Conservation (phyloP, 805 yeast species). For the Candida ortonii region DNA sequence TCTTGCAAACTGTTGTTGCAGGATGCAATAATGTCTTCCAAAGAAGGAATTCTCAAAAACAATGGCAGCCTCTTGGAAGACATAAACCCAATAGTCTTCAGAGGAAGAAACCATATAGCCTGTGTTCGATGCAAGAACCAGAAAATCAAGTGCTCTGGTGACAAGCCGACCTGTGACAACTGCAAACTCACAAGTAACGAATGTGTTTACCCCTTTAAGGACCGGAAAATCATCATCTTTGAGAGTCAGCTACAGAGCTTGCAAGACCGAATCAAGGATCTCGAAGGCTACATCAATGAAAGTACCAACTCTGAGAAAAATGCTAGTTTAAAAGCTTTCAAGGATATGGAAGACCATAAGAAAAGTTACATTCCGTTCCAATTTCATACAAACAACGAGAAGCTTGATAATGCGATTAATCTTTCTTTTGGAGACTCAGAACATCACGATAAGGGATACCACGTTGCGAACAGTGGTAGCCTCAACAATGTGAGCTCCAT, state of each 20-base stretch:
- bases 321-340: conserved; percentile 2
- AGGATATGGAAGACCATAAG: conserved; percentile 14
- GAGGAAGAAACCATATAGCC: conserved; percentile 37
- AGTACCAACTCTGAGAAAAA: conserved; percentile 2
- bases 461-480: conserved; percentile 3
- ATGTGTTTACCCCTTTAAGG: conserved; percentile 29
- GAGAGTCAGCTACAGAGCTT: conserved; percentile 28
- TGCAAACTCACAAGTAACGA: conserved; percentile 23
- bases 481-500: no score
- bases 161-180: conserved; percentile 29
- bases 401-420: conserved; percentile 25
- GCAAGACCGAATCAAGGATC: conserved; percentile 23
- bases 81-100: conserved; percentile 25
- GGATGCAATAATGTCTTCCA: conserved; percentile 18
- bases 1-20: no score
- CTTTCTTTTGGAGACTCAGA: conserved; percentile 29
- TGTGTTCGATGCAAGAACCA: conserved; percentile 50
- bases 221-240: conserved; percentile 29
- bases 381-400: conserved; percentile 21
- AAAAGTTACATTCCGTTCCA: conserved; percentile 20
- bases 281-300: conserved; percentile 21
- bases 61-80: conserved; percentile 11
- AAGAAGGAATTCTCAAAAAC: conserved; percentile 16
- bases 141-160: conserved; percentile 51
- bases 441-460: conserved; percentile 13